Evolutionary conservation across 306 rosid genomes (phyloP), one percentile per base, ranked within the genome.

Genomic region (Morella rubra): DNA sequence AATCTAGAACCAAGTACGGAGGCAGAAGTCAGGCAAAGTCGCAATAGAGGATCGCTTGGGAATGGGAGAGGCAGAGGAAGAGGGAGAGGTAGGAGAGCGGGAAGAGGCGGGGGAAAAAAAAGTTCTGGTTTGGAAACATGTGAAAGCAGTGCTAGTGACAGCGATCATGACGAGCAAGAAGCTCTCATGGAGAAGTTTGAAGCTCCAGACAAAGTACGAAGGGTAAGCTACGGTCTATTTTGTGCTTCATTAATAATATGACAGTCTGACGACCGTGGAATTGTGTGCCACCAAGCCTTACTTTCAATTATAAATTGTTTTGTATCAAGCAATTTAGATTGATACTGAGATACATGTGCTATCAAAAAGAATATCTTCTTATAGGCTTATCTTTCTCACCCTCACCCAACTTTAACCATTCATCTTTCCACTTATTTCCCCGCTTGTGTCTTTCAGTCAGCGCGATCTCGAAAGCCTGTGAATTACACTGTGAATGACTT

Each of bases 401-500:
- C 56, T 78, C 20, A 45, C 16, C 60, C 45, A 27, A 65, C 42
- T 74, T 18, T 73, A 18, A 76, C 59, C 22, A 42, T 81, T 78
- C 40, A 55, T 41, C 20, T 66, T 77, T 79, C 22, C 22, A 50
- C 69, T 80, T 16, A 82, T 24, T 20, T 49, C 44, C 76, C 45
- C 50, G 47, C 78, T 72, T 73, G 50, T 71, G 65, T 64, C 40
- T 78, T 47, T 45, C 91, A 94, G 98, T 91, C 98, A 20, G 72
- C 12, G 60, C 91, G 96, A 14, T 42, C 83, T 69, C 89, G 88
- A 80, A 91, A 87, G 81, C 85, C 89, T 62, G 88, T 87, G 70
- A 82, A 84, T 79, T 94, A 91, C 82, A 51, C 75, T 32, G 76
- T 72, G 5, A 37, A 82, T 64, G 89, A 83, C 68, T 22, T 61